Evolutionary conservation across 106 monocot genomes (phyloP), one percentile per base, ranked within the genome.

Genomic region (Vanilla planifolia): DNA sequence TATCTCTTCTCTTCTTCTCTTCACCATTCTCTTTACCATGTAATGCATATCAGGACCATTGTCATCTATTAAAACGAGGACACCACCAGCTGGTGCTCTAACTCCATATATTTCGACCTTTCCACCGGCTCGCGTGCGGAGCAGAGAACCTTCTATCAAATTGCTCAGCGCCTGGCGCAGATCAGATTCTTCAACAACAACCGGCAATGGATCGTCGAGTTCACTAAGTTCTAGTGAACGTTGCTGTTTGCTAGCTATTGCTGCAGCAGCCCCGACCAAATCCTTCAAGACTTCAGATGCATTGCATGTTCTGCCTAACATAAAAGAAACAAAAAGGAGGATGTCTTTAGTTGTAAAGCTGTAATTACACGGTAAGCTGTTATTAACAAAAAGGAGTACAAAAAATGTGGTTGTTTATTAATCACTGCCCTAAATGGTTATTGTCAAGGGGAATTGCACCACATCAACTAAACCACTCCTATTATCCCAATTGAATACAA

Each of bases 31-130:
- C 25, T 5, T 33, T 85, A 95, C 95, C 89, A 95, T 89, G 80
- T 84, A 95, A 67, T 81, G 86, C 86, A 90, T 87, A 69, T 96
- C 95, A 22, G 89, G 95, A 1, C 86, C 90, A 74, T 96, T 73
- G 60, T 96, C 95, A 64, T 96, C 86, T 43, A 96, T 81, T 21
- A 90, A 45, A 30, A 96, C 62, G 25, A 95, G 80, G 44, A 65
- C 73, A 9, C 90, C 95, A 48, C 86, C 92, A 61, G 83, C 83
- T 15, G 86, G 95, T 67, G 86, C 90, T 44, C 65, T 61, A 30
- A 76, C 67, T 14, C 83, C 83, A 62, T 69, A 71, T 51, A 96
- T 79, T 59, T 84, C 70, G 59, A 95, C 83, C 70, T 36, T 75
- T 13, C 86, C 95, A 25, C 76, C 89, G 63, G 74, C 45, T 21